Evolutionary conservation across 306 rosid species (phyloP).

Genomic region (Senna siamea): DNA sequence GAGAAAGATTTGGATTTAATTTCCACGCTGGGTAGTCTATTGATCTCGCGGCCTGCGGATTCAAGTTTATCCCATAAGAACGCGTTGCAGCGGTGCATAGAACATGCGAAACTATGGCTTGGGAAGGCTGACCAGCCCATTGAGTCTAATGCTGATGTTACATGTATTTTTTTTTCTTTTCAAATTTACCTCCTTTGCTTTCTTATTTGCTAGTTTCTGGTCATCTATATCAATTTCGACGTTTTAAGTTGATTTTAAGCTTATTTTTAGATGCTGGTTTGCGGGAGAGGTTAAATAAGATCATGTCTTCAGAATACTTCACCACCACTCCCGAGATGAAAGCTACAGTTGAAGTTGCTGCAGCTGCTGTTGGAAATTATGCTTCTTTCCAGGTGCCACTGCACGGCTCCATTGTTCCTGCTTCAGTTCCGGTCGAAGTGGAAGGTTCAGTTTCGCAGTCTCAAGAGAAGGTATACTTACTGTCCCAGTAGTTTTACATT

Average conservation of each 20-base stretch:
- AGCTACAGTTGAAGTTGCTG: constrained; percentile 84
- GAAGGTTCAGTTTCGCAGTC: constrained; percentile 60
- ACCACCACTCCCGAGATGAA: constrained; percentile 90
- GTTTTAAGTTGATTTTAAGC: not conserved
- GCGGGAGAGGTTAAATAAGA: constrained; percentile 85
- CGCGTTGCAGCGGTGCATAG: constrained; percentile 78
- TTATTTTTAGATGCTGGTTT: constrained; percentile 64
- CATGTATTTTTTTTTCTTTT: constrained; percentile 54
- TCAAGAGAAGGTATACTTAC: constrained; percentile 63
- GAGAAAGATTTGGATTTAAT: constrained; percentile 88
- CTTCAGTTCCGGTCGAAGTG: constrained; percentile 47
- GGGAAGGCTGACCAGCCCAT: constrained; percentile 65
- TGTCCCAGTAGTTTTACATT: not conserved
- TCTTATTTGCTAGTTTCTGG: not conserved
- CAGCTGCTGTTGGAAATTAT: constrained; percentile 81
- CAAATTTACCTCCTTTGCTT: not conserved
- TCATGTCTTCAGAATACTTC: constrained; percentile 87
- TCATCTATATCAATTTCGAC: not conserved
- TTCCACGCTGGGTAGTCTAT: constrained; percentile 60
- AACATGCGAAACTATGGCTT: constrained; percentile 92
- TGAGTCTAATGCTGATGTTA: constrained; percentile 61
- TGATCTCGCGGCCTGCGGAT: constrained; percentile 80
- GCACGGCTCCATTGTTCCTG: constrained; percentile 39
- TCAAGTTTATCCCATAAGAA: constrained; percentile 86
- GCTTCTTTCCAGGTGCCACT: constrained; percentile 73